Evolutionary conservation across 495 filamentous ascomycete species (phyloP).

Genomic region (Cryomyces antarcticus): DNA sequence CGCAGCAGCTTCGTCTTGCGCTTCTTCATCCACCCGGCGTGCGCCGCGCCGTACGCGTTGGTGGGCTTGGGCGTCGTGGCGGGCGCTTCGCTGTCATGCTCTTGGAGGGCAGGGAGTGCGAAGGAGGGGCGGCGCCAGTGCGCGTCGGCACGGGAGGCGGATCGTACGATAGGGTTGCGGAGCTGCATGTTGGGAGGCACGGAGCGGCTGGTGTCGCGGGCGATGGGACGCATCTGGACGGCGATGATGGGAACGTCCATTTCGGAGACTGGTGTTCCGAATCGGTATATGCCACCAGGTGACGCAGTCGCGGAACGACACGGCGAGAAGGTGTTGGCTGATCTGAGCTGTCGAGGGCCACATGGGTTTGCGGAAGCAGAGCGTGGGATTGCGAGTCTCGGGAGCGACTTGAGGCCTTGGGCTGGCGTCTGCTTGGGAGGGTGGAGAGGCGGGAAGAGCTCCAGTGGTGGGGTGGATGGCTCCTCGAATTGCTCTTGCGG

Average conservation of each 20-base stretch:
- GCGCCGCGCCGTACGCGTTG: constrained; percentile 26
- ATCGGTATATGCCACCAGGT: constrained; percentile 37
- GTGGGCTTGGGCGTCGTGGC: constrained; percentile 4
- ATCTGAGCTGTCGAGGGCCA: background rate
- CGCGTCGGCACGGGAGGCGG: constrained; percentile 19
- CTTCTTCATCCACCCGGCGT: constrained; percentile 86
- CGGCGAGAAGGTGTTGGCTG: constrained; percentile 11
- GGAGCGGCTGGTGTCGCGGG: constrained; percentile 59
- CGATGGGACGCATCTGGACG: constrained; percentile 43
- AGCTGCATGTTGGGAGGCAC: constrained; percentile 85
- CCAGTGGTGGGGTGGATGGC: constrained; percentile 10
- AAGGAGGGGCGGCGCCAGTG: constrained; percentile 32
- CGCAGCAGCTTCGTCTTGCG: constrained; percentile 72
- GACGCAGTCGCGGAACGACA: constrained; percentile 18
- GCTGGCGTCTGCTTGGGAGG: constrained; percentile 9
- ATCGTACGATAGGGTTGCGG: constrained; percentile 32
- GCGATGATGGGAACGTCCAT: constrained; percentile 77
- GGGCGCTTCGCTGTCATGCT: constrained; percentile 14
- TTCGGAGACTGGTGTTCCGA: constrained; percentile 67
- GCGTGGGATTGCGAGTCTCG: constrained; percentile 18
- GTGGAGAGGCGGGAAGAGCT: constrained; percentile 20
- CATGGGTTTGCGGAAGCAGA: constrained; percentile 12
- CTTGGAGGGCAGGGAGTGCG: constrained; percentile 34
- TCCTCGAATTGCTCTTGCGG: constrained; percentile 3
- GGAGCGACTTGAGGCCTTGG: constrained; percentile 16